Evolutionary conservation across 257 asterid genomes (phyloP).

Genomic region (Fraxinus quadrangulata): DNA sequence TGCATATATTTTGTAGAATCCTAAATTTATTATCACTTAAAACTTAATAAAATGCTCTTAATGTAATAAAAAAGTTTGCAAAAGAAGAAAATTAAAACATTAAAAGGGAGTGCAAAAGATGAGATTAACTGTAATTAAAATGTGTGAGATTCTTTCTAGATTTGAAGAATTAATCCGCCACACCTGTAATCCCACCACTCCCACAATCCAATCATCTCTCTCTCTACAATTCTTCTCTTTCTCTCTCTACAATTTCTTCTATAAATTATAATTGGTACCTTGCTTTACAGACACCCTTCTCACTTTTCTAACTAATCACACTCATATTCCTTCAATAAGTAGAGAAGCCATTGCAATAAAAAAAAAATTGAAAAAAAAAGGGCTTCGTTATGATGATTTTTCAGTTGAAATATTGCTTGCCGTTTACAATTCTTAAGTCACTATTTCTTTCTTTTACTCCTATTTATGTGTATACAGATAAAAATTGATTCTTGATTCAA

Average conservation of each 20-base stretch:
- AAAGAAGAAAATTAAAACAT: no score
- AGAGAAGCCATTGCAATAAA: conserved; percentile 41
- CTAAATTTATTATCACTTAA: no score
- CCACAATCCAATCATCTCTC: conserved; percentile 24
- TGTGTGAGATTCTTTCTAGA: conserved; percentile 23
- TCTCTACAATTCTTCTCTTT: conserved; percentile 15
- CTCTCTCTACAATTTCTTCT: conserved; percentile 26
- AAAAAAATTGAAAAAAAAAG: not conserved
- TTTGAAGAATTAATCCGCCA: conserved; percentile 22
- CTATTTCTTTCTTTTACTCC: conserved; percentile 12
- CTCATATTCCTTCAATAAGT: conserved; percentile 41
- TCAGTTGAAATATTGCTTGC: conserved; percentile 49
- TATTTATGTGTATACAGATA: conserved; percentile 1
- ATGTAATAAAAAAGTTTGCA: no score
- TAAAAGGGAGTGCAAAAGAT: no score
- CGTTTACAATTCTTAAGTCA: conserved; percentile 31
- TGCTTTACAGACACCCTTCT: conserved; percentile 39
- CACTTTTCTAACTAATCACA: conserved; percentile 31
- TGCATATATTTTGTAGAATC: no score
- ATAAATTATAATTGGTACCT: conserved; percentile 17
- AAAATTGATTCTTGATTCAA: conserved; percentile 35
- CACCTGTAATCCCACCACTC: conserved; percentile 29
- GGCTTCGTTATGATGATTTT: conserved; percentile 39
- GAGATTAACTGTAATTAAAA: not conserved
- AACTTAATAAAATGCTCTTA: no score